These are phyloP conservation scores for Candida tallmaniae DNA, from an alignment of 805 yeast species.

Conservation along the genomic window DNA sequence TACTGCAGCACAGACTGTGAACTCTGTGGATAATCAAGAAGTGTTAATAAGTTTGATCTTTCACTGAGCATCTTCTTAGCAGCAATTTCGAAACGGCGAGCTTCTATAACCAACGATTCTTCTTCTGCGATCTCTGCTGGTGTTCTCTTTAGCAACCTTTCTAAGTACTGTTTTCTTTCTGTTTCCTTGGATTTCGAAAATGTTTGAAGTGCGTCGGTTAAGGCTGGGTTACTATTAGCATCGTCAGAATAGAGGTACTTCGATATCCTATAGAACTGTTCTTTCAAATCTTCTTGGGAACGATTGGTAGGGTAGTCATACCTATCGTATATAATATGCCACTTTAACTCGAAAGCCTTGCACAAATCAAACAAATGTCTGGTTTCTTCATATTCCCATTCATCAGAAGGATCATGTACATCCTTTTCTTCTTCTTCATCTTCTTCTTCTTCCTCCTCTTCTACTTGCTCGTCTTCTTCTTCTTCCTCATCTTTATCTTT, in stretches of 20 bases:
- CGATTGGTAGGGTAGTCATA: slow-evolving; percentile 36
- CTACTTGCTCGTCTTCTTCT: slow-evolving; percentile 4
- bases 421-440: slow-evolving; percentile 4
- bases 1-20: slow-evolving; percentile 73
- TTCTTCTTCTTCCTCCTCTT: slow-evolving; percentile 6
- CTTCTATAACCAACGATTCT: slow-evolving; percentile 88
- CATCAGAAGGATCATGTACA: slow-evolving; percentile 3
- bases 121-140: slow-evolving; percentile 99
- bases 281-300: slow-evolving; percentile 75
- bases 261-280: slow-evolving; percentile 69
- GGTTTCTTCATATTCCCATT: slow-evolving; percentile 59
- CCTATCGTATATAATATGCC: slow-evolving; percentile 66
- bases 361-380: slow-evolving; percentile 71
- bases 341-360: slow-evolving; percentile 54
- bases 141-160: slow-evolving; percentile 69
- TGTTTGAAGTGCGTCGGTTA: slow-evolving; percentile 57
- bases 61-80: slow-evolving; percentile 86
- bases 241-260: slow-evolving; percentile 46
- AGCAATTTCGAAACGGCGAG: slow-evolving; percentile 85
- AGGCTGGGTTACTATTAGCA: slow-evolving; percentile 34
- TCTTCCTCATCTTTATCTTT: slow-evolving; percentile 7
- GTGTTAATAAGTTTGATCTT: slow-evolving; percentile 68
- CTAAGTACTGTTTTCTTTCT: slow-evolving; percentile 76
- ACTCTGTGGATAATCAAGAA: slow-evolving; percentile 82
- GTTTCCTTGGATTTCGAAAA: slow-evolving; percentile 69